Conservation (phyloP, 345 rosid genomes). For the Conringia planisiliqua region DNA sequence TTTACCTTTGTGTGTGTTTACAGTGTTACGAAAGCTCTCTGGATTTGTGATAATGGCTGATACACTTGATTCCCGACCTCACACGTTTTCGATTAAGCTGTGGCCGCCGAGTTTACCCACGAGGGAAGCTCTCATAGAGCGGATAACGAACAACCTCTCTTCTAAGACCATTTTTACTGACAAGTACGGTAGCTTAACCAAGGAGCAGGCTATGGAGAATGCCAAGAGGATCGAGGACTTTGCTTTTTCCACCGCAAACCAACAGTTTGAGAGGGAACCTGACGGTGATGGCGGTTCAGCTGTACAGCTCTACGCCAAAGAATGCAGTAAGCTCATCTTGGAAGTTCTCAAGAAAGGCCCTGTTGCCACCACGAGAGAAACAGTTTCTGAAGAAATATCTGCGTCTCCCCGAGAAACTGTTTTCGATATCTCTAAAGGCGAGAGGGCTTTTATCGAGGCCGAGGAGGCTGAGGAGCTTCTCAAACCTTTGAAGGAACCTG, state of each 20-base stretch:
- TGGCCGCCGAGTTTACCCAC: constrained; percentile 91
- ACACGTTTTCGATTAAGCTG: constrained; percentile 64
- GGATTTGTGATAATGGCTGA: constrained; percentile 31
- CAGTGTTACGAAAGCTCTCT: constrained; percentile 1
- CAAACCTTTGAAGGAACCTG: constrained; percentile 63
- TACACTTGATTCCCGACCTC: constrained; percentile 50
- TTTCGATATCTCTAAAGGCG: constrained; percentile 77
- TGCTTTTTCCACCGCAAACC: constrained; percentile 56
- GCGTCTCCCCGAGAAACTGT: constrained; percentile 37
- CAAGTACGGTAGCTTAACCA: constrained; percentile 68
- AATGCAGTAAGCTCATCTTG: constrained; percentile 82
- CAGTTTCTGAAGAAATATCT: constrained; percentile 26
- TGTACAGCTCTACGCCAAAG: constrained; percentile 91
- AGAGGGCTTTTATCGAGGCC: constrained; percentile 68
- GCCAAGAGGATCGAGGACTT: constrained; percentile 73
- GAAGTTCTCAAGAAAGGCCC: constrained; percentile 78
- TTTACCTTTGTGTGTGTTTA: background rate
- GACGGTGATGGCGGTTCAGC: constrained; percentile 97
- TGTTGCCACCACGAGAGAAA: constrained; percentile 22
- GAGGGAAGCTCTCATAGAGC: constrained; percentile 62
- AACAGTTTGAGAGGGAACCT: constrained; percentile 82
- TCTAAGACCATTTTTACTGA: constrained; percentile 75
- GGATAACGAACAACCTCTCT: constrained; percentile 66
- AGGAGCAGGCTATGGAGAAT: constrained; percentile 71
- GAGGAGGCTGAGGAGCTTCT: constrained; percentile 78